phyloP scores from a whole-genome alignment of 345 rosid species.

The Camelina sativa region DNA sequence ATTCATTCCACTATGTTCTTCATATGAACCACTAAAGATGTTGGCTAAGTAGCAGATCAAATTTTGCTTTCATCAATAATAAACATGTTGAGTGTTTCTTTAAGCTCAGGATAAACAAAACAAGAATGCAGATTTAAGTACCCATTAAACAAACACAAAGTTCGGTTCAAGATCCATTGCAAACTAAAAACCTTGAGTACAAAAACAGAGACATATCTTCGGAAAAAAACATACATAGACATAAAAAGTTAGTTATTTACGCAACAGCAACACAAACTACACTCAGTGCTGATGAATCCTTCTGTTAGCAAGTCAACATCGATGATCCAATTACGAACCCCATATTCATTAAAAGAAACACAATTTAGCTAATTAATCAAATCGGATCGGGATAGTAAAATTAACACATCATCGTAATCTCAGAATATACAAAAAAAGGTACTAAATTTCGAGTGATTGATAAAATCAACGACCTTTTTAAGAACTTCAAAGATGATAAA shows the following conservation, averaged over 20 bases:
- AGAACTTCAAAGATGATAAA: background rate
- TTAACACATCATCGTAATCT: slow-evolving; percentile 2
- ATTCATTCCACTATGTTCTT: background rate
- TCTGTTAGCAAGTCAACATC: slow-evolving; percentile 39
- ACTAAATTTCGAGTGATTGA: background rate
- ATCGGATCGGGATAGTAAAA: slow-evolving; percentile 6
- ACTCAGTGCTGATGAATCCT: background rate
- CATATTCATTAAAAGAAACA: background rate
- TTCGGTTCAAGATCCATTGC: slow-evolving; percentile 5
- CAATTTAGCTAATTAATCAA: background rate
- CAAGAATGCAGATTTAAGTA: slow-evolving; percentile 7
- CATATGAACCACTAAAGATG: background rate
- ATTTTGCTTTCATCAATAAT: slow-evolving; percentile 13
- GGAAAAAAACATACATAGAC: background rate
- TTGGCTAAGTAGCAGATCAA: slow-evolving; percentile 1
- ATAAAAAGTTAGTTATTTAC: slow-evolving; percentile 24
- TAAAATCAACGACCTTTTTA: background rate
- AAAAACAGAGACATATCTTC: slow-evolving; percentile 14
- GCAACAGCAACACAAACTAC: slow-evolving; percentile 11
- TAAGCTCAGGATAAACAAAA: slow-evolving; percentile 3
- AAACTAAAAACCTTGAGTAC: background rate
- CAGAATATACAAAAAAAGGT: background rate
- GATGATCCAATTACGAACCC: background rate
- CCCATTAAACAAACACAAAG: background rate
- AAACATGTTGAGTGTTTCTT: background rate